A percentile compares a stretch with the other conserved stretches of the same genome.
Evolutionary conservation across 192 early-diverging fungal genomes (phyloP).

Genomic region (Backusella tuberculispora): DNA sequence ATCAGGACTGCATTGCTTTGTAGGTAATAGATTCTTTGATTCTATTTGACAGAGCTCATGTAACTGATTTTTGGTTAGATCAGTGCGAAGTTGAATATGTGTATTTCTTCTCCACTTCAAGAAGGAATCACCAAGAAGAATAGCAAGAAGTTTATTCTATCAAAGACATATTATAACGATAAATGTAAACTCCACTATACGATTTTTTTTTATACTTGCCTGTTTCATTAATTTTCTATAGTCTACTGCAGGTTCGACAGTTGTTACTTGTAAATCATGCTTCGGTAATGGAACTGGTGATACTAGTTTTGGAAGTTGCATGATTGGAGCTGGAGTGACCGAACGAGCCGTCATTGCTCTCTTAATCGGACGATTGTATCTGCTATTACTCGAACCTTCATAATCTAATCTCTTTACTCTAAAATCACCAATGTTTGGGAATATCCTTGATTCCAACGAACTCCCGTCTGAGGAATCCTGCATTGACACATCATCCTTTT

Average conservation of each 20-base stretch:
- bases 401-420: background rate
- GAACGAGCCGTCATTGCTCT: background rate
- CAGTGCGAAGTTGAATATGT: background rate
- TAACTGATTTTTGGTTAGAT: background rate
- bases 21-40: background rate
- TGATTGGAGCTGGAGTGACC: background rate
- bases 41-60: background rate
- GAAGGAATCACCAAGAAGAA: background rate
- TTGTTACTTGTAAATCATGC: background rate
- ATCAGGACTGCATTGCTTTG: background rate
- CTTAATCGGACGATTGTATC: background rate
- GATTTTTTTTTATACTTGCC: background rate
- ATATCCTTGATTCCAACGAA: background rate
- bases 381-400: background rate
- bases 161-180: background rate
- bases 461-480: background rate
- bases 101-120: slow-evolving; percentile 1
- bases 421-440: background rate
- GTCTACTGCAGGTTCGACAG: background rate
- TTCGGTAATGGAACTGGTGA: background rate
- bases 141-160: background rate
- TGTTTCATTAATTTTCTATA: background rate
- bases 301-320: background rate
- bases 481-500: background rate
- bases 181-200: too few relatives aligned